These are phyloP conservation scores for Leucosporidium creatinivorum DNA, from an alignment of 768 basidiomycete species.

Conservation along the genomic window DNA sequence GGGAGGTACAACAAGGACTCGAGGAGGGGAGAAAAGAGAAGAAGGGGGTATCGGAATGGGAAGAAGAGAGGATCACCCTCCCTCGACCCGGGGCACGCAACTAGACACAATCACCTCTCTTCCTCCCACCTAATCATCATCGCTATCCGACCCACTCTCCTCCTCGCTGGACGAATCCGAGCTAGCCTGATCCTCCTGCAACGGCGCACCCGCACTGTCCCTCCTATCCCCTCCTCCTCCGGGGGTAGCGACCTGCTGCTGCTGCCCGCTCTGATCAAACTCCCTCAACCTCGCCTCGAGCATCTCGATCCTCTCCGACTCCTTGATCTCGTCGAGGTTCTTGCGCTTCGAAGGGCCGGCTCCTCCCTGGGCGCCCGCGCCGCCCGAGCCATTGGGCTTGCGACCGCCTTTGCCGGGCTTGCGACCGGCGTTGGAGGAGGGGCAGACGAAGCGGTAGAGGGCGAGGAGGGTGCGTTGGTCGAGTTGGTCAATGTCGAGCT, in stretches of 20 bases:
- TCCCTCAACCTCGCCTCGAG: constrained; percentile 80
- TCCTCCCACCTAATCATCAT: constrained; percentile 10
- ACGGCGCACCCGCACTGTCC: background rate
- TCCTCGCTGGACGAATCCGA: constrained; percentile 21
- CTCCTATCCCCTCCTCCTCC: background rate
- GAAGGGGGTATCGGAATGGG: too few relatives aligned
- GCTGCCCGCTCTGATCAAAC: constrained; percentile 53
- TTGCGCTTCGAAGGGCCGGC: constrained; percentile 28
- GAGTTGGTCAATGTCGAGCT: constrained; percentile 90
- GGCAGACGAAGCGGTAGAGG: constrained; percentile 81
- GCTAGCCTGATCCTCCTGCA: constrained; percentile 27
- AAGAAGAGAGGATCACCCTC: too few relatives aligned
- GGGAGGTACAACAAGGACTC: too few relatives aligned
- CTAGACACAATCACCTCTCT: background rate
- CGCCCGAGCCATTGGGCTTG: constrained; percentile 53
- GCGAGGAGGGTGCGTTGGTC: constrained; percentile 80
- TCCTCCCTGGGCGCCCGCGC: constrained; percentile 24
- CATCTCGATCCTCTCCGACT: constrained; percentile 86
- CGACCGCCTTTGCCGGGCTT: constrained; percentile 41
- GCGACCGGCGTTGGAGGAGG: constrained; percentile 16
- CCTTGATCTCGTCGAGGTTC: constrained; percentile 80
- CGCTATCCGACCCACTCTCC: constrained; percentile 22
- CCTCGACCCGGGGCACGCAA: background rate
- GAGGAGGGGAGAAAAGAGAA: too few relatives aligned
- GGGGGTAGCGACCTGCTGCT: background rate